Conservation (phyloP, 495 filamentous ascomycete genomes). For the Podospora conica region DNA sequence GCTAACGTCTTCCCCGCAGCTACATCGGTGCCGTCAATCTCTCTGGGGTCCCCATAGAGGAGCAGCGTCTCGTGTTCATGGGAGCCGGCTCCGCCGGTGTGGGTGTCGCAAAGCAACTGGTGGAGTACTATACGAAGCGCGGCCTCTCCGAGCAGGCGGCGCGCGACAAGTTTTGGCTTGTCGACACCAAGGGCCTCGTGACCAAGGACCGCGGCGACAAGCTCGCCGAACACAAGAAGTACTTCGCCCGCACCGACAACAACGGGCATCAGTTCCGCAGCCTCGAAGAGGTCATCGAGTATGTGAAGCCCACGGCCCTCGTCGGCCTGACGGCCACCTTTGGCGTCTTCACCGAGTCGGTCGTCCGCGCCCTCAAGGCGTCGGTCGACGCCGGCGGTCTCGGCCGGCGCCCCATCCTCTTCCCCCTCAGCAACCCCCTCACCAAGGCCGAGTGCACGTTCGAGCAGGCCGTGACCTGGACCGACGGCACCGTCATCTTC, state of each 20-base stretch:
- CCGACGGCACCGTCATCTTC: constrained; percentile 84
- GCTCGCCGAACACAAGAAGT: constrained; percentile 94
- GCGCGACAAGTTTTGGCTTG: constrained; percentile 88
- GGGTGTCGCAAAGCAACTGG: constrained; percentile 93
- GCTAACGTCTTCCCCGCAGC: constrained; percentile 24
- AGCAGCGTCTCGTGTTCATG: constrained; percentile 93
- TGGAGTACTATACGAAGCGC: constrained; percentile 89
- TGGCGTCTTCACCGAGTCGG: constrained; percentile 85
- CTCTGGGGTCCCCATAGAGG: constrained; percentile 77
- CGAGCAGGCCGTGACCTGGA: constrained; percentile 81
- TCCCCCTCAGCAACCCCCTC: constrained; percentile 90
- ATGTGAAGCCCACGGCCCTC: constrained; percentile 88
- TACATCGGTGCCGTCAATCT: constrained; percentile 91
- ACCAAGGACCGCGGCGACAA: constrained; percentile 90
- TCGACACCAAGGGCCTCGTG: constrained; percentile 94
- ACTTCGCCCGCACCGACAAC: constrained; percentile 92
- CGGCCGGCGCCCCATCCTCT: constrained; percentile 78
- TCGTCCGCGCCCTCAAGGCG: constrained; percentile 71
- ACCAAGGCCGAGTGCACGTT: constrained; percentile 97
- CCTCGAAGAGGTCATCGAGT: constrained; percentile 87
- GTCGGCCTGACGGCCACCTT: constrained; percentile 92
- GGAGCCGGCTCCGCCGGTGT: constrained; percentile 93
- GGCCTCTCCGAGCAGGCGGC: constrained; percentile 91
- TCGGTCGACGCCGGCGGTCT: constrained; percentile 60
- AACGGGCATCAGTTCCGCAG: constrained; percentile 81